A percentile compares a stretch with the other conserved stretches of the same genome.
phyloP scores from a whole-genome alignment of 2,329 filamentous ascomycete species.

The Endocalyx cinctus region DNA sequence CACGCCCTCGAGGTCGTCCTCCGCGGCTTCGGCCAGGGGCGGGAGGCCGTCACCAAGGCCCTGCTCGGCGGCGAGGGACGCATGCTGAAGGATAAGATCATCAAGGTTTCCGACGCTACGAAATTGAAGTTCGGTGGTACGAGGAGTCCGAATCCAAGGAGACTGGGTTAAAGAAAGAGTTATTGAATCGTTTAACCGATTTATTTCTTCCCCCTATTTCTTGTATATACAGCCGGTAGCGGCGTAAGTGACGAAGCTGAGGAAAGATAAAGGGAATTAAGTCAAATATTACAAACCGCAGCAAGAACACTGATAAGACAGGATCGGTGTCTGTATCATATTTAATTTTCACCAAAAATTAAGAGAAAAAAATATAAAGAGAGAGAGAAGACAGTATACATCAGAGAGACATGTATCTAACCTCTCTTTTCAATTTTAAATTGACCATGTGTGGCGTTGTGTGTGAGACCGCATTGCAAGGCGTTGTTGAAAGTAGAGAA shows the following conservation, averaged over 20 bases:
- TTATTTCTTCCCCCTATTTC: too few relatives aligned
- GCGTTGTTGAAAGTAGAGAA: too few relatives aligned
- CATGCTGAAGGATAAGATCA: conserved; percentile 67
- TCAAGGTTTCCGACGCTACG: conserved; percentile 78
- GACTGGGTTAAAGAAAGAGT: conserved; percentile 48
- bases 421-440: too few relatives aligned
- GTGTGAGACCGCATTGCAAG: too few relatives aligned
- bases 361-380: too few relatives aligned
- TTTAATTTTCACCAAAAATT: conserved; percentile 15
- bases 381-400: too few relatives aligned
- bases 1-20: conserved; percentile 73
- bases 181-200: too few relatives aligned
- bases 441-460: too few relatives aligned
- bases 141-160: conserved; percentile 77
- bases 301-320: conserved; percentile 4
- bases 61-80: conserved; percentile 82
- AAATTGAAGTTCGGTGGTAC: conserved; percentile 94
- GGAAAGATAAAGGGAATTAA: conserved; percentile 1
- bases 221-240: too few relatives aligned
- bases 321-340: conserved; percentile 26
- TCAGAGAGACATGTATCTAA: too few relatives aligned
- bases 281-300: conserved; percentile 1
- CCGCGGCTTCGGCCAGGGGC: conserved; percentile 78
- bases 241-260: not conserved
- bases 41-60: conserved; percentile 87